phyloP scores from a whole-genome alignment of 2,329 filamentous ascomycete genomes.

The Chlorencoelia australis region DNA sequence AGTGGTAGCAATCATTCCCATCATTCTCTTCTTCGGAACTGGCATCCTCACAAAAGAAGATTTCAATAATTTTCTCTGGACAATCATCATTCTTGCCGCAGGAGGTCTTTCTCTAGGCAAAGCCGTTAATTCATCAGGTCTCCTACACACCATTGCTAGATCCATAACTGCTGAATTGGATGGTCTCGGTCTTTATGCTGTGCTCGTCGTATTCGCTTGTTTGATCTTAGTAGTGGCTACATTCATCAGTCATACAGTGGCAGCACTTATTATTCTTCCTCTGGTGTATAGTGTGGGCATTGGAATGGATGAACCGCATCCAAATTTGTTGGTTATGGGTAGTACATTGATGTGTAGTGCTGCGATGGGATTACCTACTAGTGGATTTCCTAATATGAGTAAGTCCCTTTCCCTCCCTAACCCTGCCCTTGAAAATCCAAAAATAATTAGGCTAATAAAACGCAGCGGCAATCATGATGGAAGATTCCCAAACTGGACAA shows the following conservation, averaged over 20 bases:
- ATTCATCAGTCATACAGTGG: conserved; percentile 96
- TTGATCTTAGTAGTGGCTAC: conserved; percentile 90
- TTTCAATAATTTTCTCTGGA: conserved; percentile 99
- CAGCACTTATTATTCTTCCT: conserved; percentile 86
- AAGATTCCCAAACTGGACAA: conserved; percentile 82
- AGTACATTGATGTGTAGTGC: conserved; percentile 93
- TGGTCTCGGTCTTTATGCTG: conserved; percentile 72
- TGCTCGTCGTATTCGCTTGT: conserved; percentile 74
- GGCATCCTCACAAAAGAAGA: conserved; percentile 97
- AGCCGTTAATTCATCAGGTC: conserved; percentile 83
- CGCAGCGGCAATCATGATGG: conserved; percentile 95
- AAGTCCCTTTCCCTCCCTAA: conserved; percentile 37
- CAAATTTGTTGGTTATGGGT: conserved; percentile 91
- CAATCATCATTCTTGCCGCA: conserved; percentile 95
- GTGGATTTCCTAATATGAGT: conserved; percentile 99
- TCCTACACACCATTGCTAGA: conserved; percentile 78
- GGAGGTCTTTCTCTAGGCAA: conserved; percentile 89
- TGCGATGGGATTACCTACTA: conserved; percentile 94
- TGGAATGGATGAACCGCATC: conserved; percentile 79
- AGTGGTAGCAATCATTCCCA: conserved; percentile 90
- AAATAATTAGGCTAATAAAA: conserved; percentile 15
- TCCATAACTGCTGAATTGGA: conserved; percentile 66
- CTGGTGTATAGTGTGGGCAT: conserved; percentile 79
- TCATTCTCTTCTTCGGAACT: conserved; percentile 92
- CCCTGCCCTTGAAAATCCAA: background rate